Percentiles rank a stretch among this genome's conserved stretches.
Evolutionary conservation across 768 basidiomycete genomes (phyloP).

Genomic region (Trametes maxima): DNA sequence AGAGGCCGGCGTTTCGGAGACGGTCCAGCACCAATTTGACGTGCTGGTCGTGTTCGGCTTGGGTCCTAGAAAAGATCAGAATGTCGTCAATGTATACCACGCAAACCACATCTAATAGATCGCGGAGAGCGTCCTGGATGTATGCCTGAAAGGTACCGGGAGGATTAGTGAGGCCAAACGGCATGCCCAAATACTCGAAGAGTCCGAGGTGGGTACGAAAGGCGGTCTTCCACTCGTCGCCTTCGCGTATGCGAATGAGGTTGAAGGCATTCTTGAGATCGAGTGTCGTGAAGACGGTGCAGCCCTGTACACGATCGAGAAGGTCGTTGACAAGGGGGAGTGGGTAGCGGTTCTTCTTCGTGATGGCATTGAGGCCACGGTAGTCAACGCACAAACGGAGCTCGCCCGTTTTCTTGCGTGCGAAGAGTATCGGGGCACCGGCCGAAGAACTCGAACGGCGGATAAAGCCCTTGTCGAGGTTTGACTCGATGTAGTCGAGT

Average conservation of each 20-base stretch:
- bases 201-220: constrained; percentile 41
- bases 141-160: constrained; percentile 23
- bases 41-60: constrained; percentile 26
- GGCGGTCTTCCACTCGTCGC: constrained; percentile 43
- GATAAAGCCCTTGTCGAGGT: constrained; percentile 38
- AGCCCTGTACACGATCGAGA: constrained; percentile 30
- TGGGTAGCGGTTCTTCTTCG: constrained; percentile 38
- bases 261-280: constrained; percentile 46
- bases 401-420: constrained; percentile 30
- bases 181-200: constrained; percentile 40
- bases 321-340: constrained; percentile 38
- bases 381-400: constrained; percentile 33
- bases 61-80: constrained; percentile 26
- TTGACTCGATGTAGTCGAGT: constrained; percentile 38
- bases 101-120: constrained; percentile 29
- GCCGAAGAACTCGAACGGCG: constrained; percentile 32
- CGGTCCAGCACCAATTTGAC: constrained; percentile 25
- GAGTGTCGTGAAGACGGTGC: constrained; percentile 38
- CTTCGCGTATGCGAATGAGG: constrained; percentile 41
- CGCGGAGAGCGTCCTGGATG: constrained; percentile 20
- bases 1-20: constrained; percentile 36
- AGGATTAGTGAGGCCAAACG: constrained; percentile 32
- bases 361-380: constrained; percentile 37
- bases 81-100: constrained; percentile 28
- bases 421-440: constrained; percentile 33